Evolutionary conservation across 768 basidiomycete genomes (phyloP).

Genomic region (Boletales sp.): DNA sequence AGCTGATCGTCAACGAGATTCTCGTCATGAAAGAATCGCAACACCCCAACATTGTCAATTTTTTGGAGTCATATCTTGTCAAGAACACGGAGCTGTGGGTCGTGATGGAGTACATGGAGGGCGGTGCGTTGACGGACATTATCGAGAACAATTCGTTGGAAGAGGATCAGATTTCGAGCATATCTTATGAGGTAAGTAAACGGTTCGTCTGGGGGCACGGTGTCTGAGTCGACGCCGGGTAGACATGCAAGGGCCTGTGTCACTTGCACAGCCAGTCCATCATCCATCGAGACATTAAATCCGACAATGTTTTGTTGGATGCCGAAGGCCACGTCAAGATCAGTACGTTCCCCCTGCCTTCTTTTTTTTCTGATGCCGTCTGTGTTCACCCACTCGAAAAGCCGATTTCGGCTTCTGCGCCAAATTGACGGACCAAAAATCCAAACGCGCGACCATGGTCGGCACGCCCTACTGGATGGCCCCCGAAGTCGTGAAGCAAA

Average conservation of each 20-base stretch:
- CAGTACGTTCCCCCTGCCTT: conserved; percentile 53
- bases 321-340: conserved; percentile 94
- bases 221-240: conserved; percentile 3
- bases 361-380: too few relatives aligned
- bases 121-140: conserved; percentile 94
- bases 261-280: conserved; percentile 93
- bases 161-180: conserved; percentile 93
- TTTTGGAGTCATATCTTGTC: conserved; percentile 86
- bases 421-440: conserved; percentile 93
- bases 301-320: conserved; percentile 92
- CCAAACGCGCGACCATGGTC: conserved; percentile 97
- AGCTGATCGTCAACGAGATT: conserved; percentile 97
- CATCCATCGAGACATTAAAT: conserved; percentile 97
- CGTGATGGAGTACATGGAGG: conserved; percentile 99
- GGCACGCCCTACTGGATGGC: conserved; percentile 99
- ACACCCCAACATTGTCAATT: conserved; percentile 97
- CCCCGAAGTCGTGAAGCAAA: conserved; percentile 96
- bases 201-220: neutral
- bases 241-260: conserved; percentile 94
- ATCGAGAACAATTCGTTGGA: conserved; percentile 96
- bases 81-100: conserved; percentile 92
- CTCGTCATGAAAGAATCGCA: conserved; percentile 98
- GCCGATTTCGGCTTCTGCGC: conserved; percentile 98
- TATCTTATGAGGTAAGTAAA: conserved; percentile 76
- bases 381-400: conserved; percentile 27